These are phyloP conservation scores for Batrachochytrium dendrobatidis DNA, from an alignment of 371 early-diverging fungal species.

Conservation along the genomic window DNA sequence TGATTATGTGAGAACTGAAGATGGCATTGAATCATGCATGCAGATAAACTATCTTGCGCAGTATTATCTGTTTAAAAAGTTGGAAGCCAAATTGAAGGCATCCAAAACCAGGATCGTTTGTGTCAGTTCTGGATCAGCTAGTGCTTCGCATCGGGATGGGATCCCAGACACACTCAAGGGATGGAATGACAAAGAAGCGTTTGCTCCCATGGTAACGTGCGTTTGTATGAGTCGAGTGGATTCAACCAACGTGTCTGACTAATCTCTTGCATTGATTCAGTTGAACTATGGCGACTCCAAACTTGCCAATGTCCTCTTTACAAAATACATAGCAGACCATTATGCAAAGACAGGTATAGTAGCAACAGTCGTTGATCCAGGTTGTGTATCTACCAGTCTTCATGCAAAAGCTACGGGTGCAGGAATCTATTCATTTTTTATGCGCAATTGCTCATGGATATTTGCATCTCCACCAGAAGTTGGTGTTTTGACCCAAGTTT, in stretches of 20 bases:
- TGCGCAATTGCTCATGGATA: neutral
- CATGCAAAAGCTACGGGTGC: neutral
- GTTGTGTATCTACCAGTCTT: slow-evolving; percentile 10
- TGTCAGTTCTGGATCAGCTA: neutral
- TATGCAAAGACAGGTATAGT: slow-evolving; percentile 25
- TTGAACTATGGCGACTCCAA: slow-evolving; percentile 52
- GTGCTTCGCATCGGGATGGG: neutral
- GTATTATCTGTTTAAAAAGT: slow-evolving; percentile 7
- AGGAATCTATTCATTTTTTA: neutral
- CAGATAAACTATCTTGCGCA: slow-evolving; percentile 6
- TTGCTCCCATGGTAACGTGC: too few relatives aligned
- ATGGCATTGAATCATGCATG: slow-evolving; percentile 8
- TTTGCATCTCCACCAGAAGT: neutral
- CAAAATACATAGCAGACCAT: slow-evolving; percentile 42
- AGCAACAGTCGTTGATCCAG: slow-evolving; percentile 1
- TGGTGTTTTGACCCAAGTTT: neutral
- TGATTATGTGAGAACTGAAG: neutral
- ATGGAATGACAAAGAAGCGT: neutral
- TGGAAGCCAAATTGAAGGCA: neutral
- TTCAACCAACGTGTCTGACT: too few relatives aligned
- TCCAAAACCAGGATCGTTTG: neutral
- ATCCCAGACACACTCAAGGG: neutral
- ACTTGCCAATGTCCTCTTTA: slow-evolving; percentile 61
- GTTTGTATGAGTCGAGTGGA: too few relatives aligned
- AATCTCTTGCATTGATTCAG: too few relatives aligned